Conservation (phyloP, 164 flowering plant species). For the Sextonia rubra region DNA sequence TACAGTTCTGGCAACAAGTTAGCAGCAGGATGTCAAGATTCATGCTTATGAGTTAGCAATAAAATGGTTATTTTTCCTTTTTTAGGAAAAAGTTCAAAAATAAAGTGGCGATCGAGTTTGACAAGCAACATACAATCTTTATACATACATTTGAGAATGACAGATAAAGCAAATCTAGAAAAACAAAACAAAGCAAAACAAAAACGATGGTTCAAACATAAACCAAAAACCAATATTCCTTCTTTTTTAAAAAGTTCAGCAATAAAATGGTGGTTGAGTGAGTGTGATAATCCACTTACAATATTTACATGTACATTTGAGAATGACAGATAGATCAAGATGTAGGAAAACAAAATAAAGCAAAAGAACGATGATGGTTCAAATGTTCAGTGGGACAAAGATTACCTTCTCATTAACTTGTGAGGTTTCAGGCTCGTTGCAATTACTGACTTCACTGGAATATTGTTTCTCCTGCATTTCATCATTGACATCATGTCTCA, state of each 20-base stretch:
- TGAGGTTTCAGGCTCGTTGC: slow-evolving; percentile 8
- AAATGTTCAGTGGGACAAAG: neutral
- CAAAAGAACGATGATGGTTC: no score
- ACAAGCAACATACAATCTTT: neutral
- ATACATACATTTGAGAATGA: no score
- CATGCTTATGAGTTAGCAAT: neutral
- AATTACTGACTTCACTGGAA: slow-evolving; percentile 2
- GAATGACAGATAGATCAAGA: neutral
- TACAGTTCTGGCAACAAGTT: no score
- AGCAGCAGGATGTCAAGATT: neutral
- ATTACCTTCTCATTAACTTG: slow-evolving; percentile 9
- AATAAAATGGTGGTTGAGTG: neutral
- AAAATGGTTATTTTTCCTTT: no score
- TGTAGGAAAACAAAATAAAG: neutral
- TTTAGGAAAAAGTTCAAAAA: no score
- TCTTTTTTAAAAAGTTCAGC: no score
- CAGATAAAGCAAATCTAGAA: neutral
- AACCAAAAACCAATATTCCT: no score
- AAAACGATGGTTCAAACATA: no score
- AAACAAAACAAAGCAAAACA: no score
- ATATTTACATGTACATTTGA: neutral
- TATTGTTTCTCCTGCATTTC: slow-evolving; percentile 1
- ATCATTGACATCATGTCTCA: slow-evolving; percentile 6
- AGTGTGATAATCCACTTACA: neutral
- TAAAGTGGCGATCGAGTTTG: neutral